Base-by-base conservation (phyloP, 257 asterid species). In the Nicotiana noctiflora region DNA sequence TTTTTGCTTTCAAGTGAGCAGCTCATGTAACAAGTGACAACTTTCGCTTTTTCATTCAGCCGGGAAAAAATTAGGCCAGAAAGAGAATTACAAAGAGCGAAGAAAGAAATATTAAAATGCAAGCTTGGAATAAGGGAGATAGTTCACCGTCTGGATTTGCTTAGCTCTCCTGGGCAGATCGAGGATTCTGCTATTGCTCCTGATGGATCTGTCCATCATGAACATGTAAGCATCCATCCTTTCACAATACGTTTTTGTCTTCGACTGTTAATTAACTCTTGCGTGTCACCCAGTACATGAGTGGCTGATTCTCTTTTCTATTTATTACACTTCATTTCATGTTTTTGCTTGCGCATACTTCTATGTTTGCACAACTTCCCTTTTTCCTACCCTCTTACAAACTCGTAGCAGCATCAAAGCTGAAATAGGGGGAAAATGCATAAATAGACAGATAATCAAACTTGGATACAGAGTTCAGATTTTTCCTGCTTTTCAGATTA, bases 111-210 rank as follows among this genome's bases (percentile, higher is more conserved):
- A 88, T 63, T 96, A 83, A 87, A 89, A 76, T 93, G 97, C 91
- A 96, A 96, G 85, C 92, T 96, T 31, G 98, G 98, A 82, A 94
- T 96, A 85, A 97, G 98, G 72, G 99, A 96, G 80, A 98, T 94
- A 76, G 85, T 94, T 88, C 94, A 68, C 83, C 93, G 90, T 80
- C 82, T 96, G 86, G 98, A 96, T 89, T 84, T 86, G 89, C 96
- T 94, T 80, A 86, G 98, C 86, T 94, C 96, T 74, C 90, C 86
- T 79, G 98, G 99, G 55, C 82, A 88, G 79, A 91, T 89, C 74
- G 89, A 81, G 63, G 93, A 89, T 83, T 86, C 95, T 34, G 93
- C 86, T 55, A 87, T 91, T 84, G 93, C 91, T 84, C 90, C 96
- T 40, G 97, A 92, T 90, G 98, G 97, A 86, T 91, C 99, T 72